Conservation (phyloP, 179 eudicot genomes). For the Silene noctiflora region DNA sequence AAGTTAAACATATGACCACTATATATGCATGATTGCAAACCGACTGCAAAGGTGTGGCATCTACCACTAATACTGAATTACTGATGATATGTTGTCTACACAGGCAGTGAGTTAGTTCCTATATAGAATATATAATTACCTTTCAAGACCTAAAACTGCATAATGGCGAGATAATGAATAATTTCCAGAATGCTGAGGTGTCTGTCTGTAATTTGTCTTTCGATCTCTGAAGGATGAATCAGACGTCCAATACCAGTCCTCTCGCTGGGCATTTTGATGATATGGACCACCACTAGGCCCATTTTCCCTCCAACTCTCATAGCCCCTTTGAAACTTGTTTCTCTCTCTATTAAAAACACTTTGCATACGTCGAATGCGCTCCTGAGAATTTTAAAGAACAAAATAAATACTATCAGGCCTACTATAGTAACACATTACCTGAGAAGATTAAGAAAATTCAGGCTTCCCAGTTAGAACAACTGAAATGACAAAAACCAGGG, state of each 20-base stretch:
- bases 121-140: conserved; percentile 39
- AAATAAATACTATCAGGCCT: conserved; percentile 12
- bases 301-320: conserved; percentile 87
- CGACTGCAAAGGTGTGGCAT: not conserved
- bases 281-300: conserved; percentile 39
- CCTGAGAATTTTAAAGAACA: conserved; percentile 40
- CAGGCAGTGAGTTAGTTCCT: not conserved
- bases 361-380: conserved; percentile 92
- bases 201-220: conserved; percentile 52
- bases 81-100: not conserved
- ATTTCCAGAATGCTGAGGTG: conserved; percentile 46
- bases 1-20: not conserved
- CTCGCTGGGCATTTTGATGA: conserved; percentile 82
- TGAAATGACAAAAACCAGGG: not conserved
- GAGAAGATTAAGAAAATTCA: not conserved
- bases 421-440: not conserved
- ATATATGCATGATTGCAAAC: not conserved
- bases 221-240: conserved; percentile 58
- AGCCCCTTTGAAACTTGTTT: conserved; percentile 62
- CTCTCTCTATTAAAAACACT: conserved; percentile 89
- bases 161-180: conserved; percentile 81
- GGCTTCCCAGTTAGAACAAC: not conserved
- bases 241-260: conserved; percentile 95
- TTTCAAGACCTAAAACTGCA: conserved; percentile 89
- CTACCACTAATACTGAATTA: conserved; percentile 4